Evolutionary conservation across 768 basidiomycete species (phyloP).

Genomic region (Psilocybe subaeruginosa): DNA sequence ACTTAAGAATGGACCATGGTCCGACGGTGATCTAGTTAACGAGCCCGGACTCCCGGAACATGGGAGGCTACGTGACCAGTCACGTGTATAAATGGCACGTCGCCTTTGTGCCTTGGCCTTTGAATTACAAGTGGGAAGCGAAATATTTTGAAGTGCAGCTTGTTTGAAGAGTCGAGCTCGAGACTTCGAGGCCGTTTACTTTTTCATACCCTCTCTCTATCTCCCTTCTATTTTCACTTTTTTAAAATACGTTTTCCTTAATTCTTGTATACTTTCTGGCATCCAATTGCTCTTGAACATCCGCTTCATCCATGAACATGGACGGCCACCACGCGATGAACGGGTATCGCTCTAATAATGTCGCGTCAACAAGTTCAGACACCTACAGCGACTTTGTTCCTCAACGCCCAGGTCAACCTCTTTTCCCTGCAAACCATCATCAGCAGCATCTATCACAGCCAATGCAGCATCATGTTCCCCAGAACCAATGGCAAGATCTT

Average conservation of each 20-base stretch:
- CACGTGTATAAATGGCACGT: conserved; percentile 1
- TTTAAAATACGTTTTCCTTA: not conserved
- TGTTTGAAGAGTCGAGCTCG: not conserved
- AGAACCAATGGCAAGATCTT: conserved; percentile 32
- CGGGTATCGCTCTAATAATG: conserved; percentile 31
- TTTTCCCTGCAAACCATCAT: conserved; percentile 19
- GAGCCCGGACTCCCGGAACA: not conserved
- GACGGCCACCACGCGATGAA: conserved; percentile 27
- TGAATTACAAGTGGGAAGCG: not conserved
- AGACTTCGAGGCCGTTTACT: not conserved
- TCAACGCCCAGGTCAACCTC: conserved; percentile 19
- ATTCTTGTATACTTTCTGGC: not conserved
- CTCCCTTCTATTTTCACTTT: not conserved
- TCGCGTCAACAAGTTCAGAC: conserved; percentile 39
- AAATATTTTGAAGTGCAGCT: conserved; percentile 11
- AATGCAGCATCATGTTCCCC: conserved; percentile 29
- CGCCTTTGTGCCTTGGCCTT: not conserved
- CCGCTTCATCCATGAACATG: conserved; percentile 26
- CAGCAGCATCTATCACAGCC: conserved; percentile 18
- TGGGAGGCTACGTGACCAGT: conserved; percentile 1
- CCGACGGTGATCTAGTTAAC: not conserved
- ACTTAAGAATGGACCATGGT: not conserved
- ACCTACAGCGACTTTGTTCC: conserved; percentile 31
- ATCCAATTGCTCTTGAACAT: not conserved
- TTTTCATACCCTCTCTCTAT: not conserved